Evolutionary conservation across 768 basidiomycete genomes (phyloP), one percentile per base, ranked within the genome.

Genomic region (Rhodotorula babjevae): DNA sequence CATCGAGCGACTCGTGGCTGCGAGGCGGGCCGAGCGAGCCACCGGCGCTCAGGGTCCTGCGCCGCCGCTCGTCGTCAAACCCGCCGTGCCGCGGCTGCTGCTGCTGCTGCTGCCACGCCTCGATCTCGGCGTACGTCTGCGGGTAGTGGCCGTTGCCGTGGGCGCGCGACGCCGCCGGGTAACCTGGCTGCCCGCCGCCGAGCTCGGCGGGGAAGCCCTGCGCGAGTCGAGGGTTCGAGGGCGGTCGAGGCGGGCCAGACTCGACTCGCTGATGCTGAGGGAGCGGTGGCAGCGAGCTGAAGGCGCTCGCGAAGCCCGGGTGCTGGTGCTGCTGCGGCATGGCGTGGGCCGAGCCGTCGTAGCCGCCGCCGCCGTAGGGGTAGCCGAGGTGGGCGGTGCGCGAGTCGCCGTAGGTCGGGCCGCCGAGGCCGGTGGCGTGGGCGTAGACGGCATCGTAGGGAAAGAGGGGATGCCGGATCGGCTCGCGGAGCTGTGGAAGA

Each of bases 401-500:
- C 63, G 74, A 64, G 16, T 71, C 67, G 67, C 65, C 49, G 61
- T 36, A 65, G 55, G 40, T 25, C 8, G 47, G 47, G 47, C n/a
- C 16, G 58, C 36, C 18, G 63, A 31, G 19, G 16, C n/a, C 14
- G 44, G 23, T 0, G 29, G 27, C 55, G 18, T 33, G 68, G 0
- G 57, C 71, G 31, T 71, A 76, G 12, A 68, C 49, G 1, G 57
- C 23, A 4, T 74, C 77, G 65, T 71, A 76, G 1, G 69, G n/a
- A 61, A 64, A 77, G 23, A 67, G 23, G 0, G 67, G 58, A 14
- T 66, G 70, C 1, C 70, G 63, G 2, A 69, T 27, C 25, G 77
- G 70, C 40, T 76, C 77, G 11, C 77, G 72, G 0, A 77, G 75
- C 77, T 77, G 67, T 6, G 18, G 2, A 27, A 2, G 16, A 31